Evolutionary conservation across 257 asterid species (phyloP).

Genomic region (Datura wrightii): DNA sequence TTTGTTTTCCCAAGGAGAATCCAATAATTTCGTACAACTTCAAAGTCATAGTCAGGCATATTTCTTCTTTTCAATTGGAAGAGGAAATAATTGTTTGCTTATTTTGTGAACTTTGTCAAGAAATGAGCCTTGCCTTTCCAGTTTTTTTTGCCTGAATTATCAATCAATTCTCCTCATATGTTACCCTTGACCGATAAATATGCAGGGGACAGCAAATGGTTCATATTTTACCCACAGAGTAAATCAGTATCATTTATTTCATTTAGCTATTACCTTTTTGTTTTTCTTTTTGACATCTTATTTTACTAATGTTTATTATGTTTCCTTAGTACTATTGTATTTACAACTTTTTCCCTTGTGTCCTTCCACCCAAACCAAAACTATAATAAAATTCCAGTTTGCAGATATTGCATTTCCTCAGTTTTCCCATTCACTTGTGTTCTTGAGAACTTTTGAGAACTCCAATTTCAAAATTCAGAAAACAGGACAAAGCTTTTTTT

Average conservation of each 20-base stretch:
- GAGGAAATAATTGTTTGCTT: constrained; percentile 70
- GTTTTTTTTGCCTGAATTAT: too few species aligned
- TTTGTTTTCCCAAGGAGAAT: too few species aligned
- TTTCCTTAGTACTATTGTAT: background rate
- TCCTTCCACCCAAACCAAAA: background rate
- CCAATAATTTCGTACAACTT: constrained; percentile 44
- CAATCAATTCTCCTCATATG: too few species aligned
- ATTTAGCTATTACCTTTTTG: background rate
- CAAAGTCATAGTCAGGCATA: constrained; percentile 88
- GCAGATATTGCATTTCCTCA: background rate
- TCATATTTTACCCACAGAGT: background rate
- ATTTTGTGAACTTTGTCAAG: constrained; percentile 66
- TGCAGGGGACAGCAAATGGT: background rate
- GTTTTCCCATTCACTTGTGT: background rate
- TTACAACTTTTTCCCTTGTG: background rate
- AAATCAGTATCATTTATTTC: too few species aligned
- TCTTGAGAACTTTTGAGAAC: background rate
- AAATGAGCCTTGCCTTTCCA: constrained; percentile 46
- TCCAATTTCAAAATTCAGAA: background rate
- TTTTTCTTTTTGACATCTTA: background rate
- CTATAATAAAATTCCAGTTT: background rate
- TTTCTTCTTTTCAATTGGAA: constrained; percentile 89
- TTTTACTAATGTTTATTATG: background rate
- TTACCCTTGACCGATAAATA: too few species aligned
- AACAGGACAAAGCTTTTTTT: background rate